Conservation (phyloP, 768 basidiomycete genomes). For the Tephrocybe sp. region DNA sequence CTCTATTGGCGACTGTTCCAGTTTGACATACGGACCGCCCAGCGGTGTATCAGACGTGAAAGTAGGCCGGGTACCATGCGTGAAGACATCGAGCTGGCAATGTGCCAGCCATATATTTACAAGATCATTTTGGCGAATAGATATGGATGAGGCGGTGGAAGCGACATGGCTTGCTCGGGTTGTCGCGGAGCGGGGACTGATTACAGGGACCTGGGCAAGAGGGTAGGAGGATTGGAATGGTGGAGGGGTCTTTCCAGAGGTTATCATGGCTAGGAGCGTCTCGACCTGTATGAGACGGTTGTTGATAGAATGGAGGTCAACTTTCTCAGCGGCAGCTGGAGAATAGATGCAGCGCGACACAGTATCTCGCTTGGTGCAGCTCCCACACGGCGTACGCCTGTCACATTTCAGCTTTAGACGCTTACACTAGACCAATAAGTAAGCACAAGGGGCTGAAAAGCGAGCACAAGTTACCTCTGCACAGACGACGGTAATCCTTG, state of each 20-base stretch:
- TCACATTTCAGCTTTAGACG: constrained; percentile 88
- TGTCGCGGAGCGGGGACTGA: constrained; percentile 19
- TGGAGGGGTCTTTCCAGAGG: constrained; percentile 35
- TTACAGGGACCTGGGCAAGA: constrained; percentile 19
- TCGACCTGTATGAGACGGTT: constrained; percentile 78
- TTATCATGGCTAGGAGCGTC: constrained; percentile 52
- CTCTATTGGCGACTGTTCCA: constrained; percentile 28
- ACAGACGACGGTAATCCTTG: constrained; percentile 78
- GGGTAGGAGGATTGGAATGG: constrained; percentile 39
- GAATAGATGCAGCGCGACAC: constrained; percentile 74
- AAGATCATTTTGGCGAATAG: constrained; percentile 58
- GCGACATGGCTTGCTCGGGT: constrained; percentile 29
- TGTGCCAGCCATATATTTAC: constrained; percentile 61
- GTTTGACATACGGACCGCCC: constrained; percentile 27
- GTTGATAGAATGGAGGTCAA: constrained; percentile 82
- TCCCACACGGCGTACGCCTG: constrained; percentile 72
- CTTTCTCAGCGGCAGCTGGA: constrained; percentile 83
- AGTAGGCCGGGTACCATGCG: constrained; percentile 1
- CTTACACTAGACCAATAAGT: constrained; percentile 60
- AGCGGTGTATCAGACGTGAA: constrained; percentile 3
- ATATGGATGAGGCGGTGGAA: constrained; percentile 46
- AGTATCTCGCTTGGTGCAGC: constrained; percentile 79
- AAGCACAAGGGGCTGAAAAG: constrained; percentile 7
- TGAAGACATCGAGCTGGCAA: constrained; percentile 34
- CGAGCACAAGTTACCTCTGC: constrained; percentile 55